Percentiles rank a stretch among this genome's conserved stretches.
phyloP scores from a whole-genome alignment of 768 basidiomycete species.

The Floccularia luteovirens region DNA sequence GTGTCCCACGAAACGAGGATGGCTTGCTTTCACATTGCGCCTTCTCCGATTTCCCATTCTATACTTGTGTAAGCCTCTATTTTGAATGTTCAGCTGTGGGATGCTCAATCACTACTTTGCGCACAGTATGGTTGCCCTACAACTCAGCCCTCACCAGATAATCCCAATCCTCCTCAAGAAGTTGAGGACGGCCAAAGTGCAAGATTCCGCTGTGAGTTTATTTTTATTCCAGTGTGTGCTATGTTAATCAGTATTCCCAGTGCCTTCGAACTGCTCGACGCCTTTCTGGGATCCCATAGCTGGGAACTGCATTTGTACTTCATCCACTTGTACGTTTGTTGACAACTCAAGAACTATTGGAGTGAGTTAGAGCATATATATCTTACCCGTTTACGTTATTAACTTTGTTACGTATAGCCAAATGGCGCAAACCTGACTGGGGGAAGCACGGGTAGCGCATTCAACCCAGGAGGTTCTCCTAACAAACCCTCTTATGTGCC shows the following conservation, averaged over 20 bases:
- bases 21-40: slow-evolving; percentile 55
- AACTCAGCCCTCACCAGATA: slow-evolving; percentile 38
- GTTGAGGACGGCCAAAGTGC: slow-evolving; percentile 31
- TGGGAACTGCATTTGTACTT: slow-evolving; percentile 56
- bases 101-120: neutral
- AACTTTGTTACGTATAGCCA: slow-evolving; percentile 33
- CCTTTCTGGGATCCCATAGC: slow-evolving; percentile 76
- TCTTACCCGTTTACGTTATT: slow-evolving; percentile 1
- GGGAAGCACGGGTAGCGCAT: slow-evolving; percentile 39
- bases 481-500: slow-evolving; percentile 32
- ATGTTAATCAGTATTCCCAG: slow-evolving; percentile 20
- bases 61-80: slow-evolving; percentile 50
- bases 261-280: slow-evolving; percentile 67
- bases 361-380: slow-evolving; percentile 27
- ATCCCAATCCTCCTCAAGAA: slow-evolving; percentile 64
- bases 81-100: neutral
- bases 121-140: slow-evolving; percentile 68
- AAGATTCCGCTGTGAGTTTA: slow-evolving; percentile 47
- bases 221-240: neutral
- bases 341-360: slow-evolving; percentile 62
- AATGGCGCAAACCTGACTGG: slow-evolving; percentile 68
- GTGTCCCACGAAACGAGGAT: slow-evolving; percentile 59
- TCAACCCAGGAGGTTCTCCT: slow-evolving; percentile 12
- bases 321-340: slow-evolving; percentile 47
- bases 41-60: slow-evolving; percentile 75